Evolutionary conservation across 352 stramenopile species (phyloP), one percentile per base, ranked within the genome.

Genomic region (Thraustochytrium striatum): DNA sequence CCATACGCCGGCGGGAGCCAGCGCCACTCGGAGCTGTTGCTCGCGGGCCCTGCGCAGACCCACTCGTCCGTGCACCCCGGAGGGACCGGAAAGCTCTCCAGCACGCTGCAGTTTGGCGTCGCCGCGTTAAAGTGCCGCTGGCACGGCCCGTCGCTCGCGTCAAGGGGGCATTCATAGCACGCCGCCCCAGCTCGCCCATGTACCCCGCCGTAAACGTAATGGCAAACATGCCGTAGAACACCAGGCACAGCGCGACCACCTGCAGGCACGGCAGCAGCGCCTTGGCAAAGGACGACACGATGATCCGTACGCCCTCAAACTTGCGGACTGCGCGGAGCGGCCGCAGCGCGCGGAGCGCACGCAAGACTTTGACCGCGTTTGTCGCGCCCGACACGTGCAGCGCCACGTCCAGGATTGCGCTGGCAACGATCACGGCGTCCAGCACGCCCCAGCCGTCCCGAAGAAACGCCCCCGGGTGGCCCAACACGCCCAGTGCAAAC

Each of bases 361-460:
- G 72, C 19, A 83, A 30, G 7, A 70, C 55, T 21, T 41, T 47
- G 32, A 83, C 25, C 5, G 53, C n/a, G 13, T 41, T 38, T 9
- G 61, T 57, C 5, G 28, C 25, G 8, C 5, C 7, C 5, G 5
- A 16, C n/a, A 33, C 21, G 3, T 33, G 30, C 11, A 72, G n/a
- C 21, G 19, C 52, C 3, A 72, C 30, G 47, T 72, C 50, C 7
- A 72, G 16, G 53, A 78, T 41, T 3, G 55, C 68, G 28, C 32
- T 32, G 7, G 93, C 47, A 61, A 94, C 89, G 38, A 95, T 89
- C 25, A 90, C 82, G 65, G 93, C 91, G 78, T 95, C 91, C 39
- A 95, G 94, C 30, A 88, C 75, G 57, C 93, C 94, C 91, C 91
- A 95, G 33, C 69, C 84, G 61, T 92, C 87, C 13, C 88, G 83